A percentile compares a stretch with the other conserved stretches of the same genome.
phyloP scores from a whole-genome alignment of 768 basidiomycete genomes.

The Trametes cubensis region DNA sequence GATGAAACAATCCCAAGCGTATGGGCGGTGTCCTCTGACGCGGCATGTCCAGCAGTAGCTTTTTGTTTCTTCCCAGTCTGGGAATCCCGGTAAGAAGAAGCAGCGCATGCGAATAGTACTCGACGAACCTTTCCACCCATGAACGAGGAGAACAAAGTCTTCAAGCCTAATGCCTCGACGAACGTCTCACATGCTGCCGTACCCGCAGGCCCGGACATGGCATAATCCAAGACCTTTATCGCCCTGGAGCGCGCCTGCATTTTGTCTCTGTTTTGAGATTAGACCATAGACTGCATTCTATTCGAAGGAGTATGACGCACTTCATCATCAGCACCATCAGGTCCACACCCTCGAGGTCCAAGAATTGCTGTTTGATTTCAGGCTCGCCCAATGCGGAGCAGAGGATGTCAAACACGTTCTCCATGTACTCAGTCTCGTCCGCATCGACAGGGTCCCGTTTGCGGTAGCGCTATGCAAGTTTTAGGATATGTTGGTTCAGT shows the following conservation, averaged over 20 bases:
- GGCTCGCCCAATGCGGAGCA: conserved; percentile 85
- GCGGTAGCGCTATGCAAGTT: conserved; percentile 72
- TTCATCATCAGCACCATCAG: conserved; percentile 99
- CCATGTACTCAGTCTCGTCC: conserved; percentile 98
- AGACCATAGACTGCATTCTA: not conserved
- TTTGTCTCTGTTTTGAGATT: conserved; percentile 62
- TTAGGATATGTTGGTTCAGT: not conserved
- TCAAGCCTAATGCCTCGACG: conserved; percentile 85
- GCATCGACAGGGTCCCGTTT: conserved; percentile 79
- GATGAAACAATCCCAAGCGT: conserved; percentile 88
- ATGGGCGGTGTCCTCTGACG: conserved; percentile 84
- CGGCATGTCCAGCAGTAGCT: conserved; percentile 45
- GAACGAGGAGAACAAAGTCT: conserved; percentile 85
- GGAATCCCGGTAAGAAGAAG: not conserved
- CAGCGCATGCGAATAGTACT: not conserved
- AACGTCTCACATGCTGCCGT: conserved; percentile 78
- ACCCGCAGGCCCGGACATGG: conserved; percentile 78
- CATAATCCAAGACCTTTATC: conserved; percentile 90
- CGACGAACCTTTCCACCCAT: conserved; percentile 73
- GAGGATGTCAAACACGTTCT: conserved; percentile 89
- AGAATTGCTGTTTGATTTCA: conserved; percentile 76
- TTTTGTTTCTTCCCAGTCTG: conserved; percentile 63
- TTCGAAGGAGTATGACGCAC: conserved; percentile 45
- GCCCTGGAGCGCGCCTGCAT: conserved; percentile 76
- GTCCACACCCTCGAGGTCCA: conserved; percentile 92